A percentile compares a stretch with the other conserved stretches of the same genome.
Conservation (phyloP, 1,284 basidiomycete species). For the Ustilago shanxiensis region DNA sequence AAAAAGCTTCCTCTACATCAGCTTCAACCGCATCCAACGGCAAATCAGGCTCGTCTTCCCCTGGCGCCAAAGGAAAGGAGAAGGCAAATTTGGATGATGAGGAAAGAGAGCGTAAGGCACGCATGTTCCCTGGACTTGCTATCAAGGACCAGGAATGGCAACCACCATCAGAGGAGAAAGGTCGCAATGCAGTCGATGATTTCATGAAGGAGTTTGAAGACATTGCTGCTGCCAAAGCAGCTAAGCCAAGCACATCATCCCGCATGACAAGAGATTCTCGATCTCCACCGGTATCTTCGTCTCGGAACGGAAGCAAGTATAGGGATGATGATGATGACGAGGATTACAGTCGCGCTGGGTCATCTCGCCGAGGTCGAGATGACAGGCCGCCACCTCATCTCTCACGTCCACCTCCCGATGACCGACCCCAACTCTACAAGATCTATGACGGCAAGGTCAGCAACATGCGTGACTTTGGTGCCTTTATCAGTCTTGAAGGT, state of each 20-base stretch:
- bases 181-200: slow-evolving; percentile 82
- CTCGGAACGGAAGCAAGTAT: slow-evolving; percentile 14
- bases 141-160: slow-evolving; percentile 78
- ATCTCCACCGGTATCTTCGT: slow-evolving; percentile 19
- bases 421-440: slow-evolving; percentile 89
- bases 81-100: slow-evolving; percentile 70
- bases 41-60: slow-evolving; percentile 71
- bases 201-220: slow-evolving; percentile 83
- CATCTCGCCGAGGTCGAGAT: slow-evolving; percentile 36
- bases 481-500: slow-evolving; percentile 90
- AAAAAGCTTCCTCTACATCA: slow-evolving; percentile 38
- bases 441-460: slow-evolving; percentile 90
- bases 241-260: not conserved
- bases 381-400: slow-evolving; percentile 44
- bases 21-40: slow-evolving; percentile 5
- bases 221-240: slow-evolving; percentile 71
- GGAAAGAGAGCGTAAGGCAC: slow-evolving; percentile 81
- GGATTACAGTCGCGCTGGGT: slow-evolving; percentile 8
- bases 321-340: slow-evolving; percentile 19
- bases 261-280: slow-evolving; percentile 3
- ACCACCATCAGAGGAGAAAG: slow-evolving; percentile 71
- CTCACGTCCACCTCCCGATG: slow-evolving; percentile 72
- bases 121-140: slow-evolving; percentile 92
- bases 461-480: slow-evolving; percentile 93
- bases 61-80: slow-evolving; percentile 69